Conservation (phyloP, 2,329 filamentous ascomycete genomes). For the Monosporascus sp. region DNA sequence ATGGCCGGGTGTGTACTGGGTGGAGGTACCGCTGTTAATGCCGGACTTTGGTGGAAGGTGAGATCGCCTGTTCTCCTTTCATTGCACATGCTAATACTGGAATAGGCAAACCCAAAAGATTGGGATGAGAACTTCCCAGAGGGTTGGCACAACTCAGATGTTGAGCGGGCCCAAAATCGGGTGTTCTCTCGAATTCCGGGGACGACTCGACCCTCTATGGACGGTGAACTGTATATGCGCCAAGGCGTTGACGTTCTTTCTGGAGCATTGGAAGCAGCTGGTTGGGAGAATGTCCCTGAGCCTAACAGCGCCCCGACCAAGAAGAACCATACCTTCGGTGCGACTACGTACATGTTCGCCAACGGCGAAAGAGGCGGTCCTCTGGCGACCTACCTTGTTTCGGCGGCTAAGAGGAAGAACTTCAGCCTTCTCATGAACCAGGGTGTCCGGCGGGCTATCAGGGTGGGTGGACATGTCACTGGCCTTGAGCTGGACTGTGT, state of each 20-base stretch:
- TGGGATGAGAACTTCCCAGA: conserved; percentile 68
- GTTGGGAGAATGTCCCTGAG: conserved; percentile 55
- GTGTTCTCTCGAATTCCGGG: conserved; percentile 65
- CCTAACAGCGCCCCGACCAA: conserved; percentile 52
- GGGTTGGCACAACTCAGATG: conserved; percentile 64
- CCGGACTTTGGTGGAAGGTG: conserved; percentile 62
- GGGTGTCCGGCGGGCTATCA: conserved; percentile 59
- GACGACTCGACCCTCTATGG: conserved; percentile 58
- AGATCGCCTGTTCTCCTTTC: background rate
- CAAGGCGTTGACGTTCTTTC: conserved; percentile 59
- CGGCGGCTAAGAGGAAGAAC: conserved; percentile 53
- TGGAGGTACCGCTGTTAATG: conserved; percentile 62
- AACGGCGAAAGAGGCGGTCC: conserved; percentile 63
- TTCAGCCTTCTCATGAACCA: conserved; percentile 65
- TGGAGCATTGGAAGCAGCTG: conserved; percentile 50
- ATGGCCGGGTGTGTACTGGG: conserved; percentile 72
- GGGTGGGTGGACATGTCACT: conserved; percentile 55
- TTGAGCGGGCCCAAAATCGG: conserved; percentile 50
- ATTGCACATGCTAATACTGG: background rate
- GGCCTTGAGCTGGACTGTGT: conserved; percentile 61
- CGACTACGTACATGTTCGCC: conserved; percentile 62
- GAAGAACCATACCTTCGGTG: conserved; percentile 61
- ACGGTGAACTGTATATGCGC: conserved; percentile 60
- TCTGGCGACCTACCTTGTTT: conserved; percentile 63
- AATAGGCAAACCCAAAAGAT: conserved; percentile 54